Evolutionary conservation across 306 rosid genomes (phyloP).

Genomic region (Canavalia ensiformis): DNA sequence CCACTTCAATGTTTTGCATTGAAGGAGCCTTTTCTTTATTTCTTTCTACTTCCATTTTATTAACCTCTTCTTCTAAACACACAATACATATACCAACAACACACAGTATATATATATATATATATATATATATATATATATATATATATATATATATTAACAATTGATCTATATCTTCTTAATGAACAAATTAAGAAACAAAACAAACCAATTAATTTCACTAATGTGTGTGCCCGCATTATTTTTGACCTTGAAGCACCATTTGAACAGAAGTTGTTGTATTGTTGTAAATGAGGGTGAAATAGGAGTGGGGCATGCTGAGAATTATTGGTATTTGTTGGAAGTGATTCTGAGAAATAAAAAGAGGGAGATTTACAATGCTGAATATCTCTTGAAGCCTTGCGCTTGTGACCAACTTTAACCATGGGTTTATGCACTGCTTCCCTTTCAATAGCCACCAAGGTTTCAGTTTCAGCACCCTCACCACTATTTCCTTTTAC

Average conservation of each 20-base stretch:
- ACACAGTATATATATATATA: too few relatives aligned
- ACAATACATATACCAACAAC: not conserved
- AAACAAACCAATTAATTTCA: too few relatives aligned
- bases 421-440: not conserved
- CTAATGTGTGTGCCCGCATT: too few relatives aligned
- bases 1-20: not conserved
- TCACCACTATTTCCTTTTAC: not conserved
- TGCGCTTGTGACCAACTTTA: slow-evolving; percentile 12
- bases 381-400: not conserved
- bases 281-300: not conserved
- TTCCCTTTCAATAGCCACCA: not conserved
- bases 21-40: too few relatives aligned
- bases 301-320: not conserved
- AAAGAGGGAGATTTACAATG: not conserved
- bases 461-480: too few relatives aligned
- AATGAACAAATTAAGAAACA: not conserved
- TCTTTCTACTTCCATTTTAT: not conserved
- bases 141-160: too few relatives aligned
- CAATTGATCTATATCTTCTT: not conserved
- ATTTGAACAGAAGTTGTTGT: not conserved
- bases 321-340: not conserved
- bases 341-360: too few relatives aligned
- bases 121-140: too few relatives aligned
- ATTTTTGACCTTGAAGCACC: not conserved
- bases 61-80: not conserved